Conservation (phyloP, 2,329 filamentous ascomycete genomes). For the Septoria petroselini region DNA sequence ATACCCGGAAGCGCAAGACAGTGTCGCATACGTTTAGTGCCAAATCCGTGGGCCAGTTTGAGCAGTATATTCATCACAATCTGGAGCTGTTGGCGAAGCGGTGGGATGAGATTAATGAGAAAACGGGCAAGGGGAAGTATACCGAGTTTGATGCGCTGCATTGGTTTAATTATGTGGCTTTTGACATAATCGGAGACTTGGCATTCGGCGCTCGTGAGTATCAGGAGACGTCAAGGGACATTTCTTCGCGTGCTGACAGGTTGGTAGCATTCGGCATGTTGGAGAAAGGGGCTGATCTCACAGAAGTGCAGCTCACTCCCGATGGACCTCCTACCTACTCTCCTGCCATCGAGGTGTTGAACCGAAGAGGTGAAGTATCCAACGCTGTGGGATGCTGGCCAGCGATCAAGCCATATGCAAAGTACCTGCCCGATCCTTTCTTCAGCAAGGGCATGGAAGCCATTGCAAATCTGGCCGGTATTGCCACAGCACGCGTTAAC, state of each 20-base stretch:
- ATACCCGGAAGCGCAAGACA: conserved; percentile 84
- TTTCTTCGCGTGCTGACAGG: too few relatives aligned
- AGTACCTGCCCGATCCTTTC: conserved; percentile 57
- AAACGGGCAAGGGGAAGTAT: conserved; percentile 53
- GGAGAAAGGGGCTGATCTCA: conserved; percentile 56
- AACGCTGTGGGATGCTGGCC: conserved; percentile 71
- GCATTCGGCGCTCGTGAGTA: conserved; percentile 52
- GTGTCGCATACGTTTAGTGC: conserved; percentile 82
- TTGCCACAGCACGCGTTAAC: conserved; percentile 79
- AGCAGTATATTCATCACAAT: conserved; percentile 82
- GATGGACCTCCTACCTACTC: conserved; percentile 33
- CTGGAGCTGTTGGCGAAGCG: conserved; percentile 69
- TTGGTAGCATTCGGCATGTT: conserved; percentile 71
- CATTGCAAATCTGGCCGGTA: conserved; percentile 75
- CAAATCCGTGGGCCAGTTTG: conserved; percentile 70
- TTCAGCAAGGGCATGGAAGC: conserved; percentile 38
- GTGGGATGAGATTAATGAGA: conserved; percentile 64
- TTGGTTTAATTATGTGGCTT: conserved; percentile 78
- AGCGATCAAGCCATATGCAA: conserved; percentile 71
- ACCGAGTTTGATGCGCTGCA: conserved; percentile 59
- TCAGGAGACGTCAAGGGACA: too few relatives aligned
- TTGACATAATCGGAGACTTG: conserved; percentile 67
- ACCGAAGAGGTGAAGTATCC: conserved; percentile 82
- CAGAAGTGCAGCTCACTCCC: conserved; percentile 34
- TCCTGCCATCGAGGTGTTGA: conserved; percentile 77